Conservation (phyloP, 495 filamentous ascomycete genomes). For the Penicilliopsis zonata region DNA sequence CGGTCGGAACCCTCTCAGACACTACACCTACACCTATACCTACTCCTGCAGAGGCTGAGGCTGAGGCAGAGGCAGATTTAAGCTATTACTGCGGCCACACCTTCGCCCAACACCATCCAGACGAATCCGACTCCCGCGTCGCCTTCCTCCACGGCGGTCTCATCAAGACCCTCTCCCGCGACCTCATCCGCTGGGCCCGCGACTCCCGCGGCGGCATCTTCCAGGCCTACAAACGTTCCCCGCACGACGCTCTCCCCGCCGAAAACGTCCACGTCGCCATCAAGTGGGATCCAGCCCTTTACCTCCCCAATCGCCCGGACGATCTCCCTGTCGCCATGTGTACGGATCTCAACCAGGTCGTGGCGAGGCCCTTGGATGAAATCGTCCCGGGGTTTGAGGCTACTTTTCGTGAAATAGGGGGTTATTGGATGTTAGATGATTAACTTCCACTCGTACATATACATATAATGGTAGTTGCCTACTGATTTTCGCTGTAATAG, state of each 20-base stretch:
- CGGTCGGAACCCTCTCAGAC: slow-evolving; percentile 4
- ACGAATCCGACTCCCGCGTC: slow-evolving; percentile 1
- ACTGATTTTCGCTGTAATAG: background rate
- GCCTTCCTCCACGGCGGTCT: slow-evolving; percentile 7
- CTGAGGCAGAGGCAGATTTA: no score
- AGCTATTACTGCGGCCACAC: slow-evolving; percentile 6
- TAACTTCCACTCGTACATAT: slow-evolving; percentile 1
- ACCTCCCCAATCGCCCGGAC: slow-evolving; percentile 3
- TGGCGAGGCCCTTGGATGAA: slow-evolving; percentile 2
- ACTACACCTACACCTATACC: no score
- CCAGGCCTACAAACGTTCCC: slow-evolving; percentile 3
- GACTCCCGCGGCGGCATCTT: slow-evolving; percentile 5
- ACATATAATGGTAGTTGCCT: background rate
- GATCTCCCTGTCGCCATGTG: slow-evolving; percentile 1
- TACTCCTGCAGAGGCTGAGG: no score
- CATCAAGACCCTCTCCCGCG: slow-evolving; percentile 4
- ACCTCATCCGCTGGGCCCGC: slow-evolving; percentile 3
- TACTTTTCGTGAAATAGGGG: slow-evolving; percentile 6
- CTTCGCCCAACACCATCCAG: slow-evolving; percentile 8
- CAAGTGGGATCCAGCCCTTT: slow-evolving; percentile 3
- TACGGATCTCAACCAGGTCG: slow-evolving; percentile 4
- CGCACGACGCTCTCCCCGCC: slow-evolving; percentile 1
- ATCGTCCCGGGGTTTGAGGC: slow-evolving; percentile 6
- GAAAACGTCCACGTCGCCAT: slow-evolving; percentile 4
- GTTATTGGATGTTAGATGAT: slow-evolving; percentile 8